phyloP scores from a whole-genome alignment of 2,329 filamentous ascomycete genomes.

The Epicoccum sorghinum region DNA sequence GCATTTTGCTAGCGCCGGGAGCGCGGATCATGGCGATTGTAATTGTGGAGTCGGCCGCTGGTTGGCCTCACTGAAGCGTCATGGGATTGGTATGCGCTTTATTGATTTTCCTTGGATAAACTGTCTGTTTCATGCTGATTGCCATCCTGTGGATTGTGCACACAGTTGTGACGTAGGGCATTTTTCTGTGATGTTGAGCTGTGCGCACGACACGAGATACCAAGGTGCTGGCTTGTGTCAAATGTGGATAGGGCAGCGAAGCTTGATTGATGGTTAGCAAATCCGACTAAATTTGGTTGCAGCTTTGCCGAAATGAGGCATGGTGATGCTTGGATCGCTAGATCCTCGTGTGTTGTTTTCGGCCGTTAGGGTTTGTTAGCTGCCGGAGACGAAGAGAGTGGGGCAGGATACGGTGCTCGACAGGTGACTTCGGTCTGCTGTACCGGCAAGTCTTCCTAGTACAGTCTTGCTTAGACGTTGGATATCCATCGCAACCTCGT shows the following conservation, averaged over 20 bases:
- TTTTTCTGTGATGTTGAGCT: not conserved
- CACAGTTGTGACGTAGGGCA: not conserved
- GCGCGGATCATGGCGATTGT: constrained; percentile 7
- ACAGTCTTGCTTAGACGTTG: not conserved
- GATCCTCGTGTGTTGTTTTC: constrained; percentile 1
- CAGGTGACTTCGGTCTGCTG: not conserved
- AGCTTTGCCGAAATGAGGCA: not conserved
- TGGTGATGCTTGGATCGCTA: not conserved
- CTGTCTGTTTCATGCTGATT: not conserved
- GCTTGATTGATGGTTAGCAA: constrained; percentile 3
- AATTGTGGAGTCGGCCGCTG: not conserved
- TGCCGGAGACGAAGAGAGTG: not conserved
- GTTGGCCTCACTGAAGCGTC: not conserved
- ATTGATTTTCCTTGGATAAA: not conserved
- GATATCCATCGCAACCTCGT: not conserved
- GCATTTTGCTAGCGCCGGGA: not conserved
- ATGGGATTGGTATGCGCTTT: constrained; percentile 3
- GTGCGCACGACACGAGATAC: constrained; percentile 1
- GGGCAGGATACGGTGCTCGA: not conserved
- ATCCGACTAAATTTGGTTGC: not conserved
- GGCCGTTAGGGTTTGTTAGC: constrained; percentile 1
- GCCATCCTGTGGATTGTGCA: not conserved
- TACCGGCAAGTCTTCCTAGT: not conserved
- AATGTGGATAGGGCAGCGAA: constrained; percentile 7
- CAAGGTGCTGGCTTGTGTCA: not conserved